A percentile compares a stretch with the other conserved stretches of the same genome.
These are phyloP conservation scores for Hypoxylon sp. DNA, from an alignment of 2,329 filamentous ascomycete species.

Conservation along the genomic window DNA sequence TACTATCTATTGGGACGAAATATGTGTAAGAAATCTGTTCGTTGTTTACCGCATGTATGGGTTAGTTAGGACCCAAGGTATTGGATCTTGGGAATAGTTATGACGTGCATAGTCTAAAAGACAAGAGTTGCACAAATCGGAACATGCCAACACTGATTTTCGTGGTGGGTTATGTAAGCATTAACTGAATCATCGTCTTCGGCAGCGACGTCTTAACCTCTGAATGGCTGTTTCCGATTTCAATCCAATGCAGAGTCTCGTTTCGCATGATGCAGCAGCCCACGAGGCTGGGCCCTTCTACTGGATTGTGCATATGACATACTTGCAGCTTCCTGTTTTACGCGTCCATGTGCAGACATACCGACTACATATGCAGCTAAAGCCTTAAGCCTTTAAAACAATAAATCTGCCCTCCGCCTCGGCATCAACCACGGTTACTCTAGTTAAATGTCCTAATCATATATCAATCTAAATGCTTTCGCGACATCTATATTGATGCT, in stretches of 20 bases:
- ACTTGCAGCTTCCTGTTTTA: slow-evolving; percentile 40
- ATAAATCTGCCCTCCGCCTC: slow-evolving; percentile 20
- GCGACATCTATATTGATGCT: not conserved
- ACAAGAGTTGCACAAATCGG: slow-evolving; percentile 16
- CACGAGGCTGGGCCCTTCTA: slow-evolving; percentile 35
- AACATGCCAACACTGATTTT: slow-evolving; percentile 16
- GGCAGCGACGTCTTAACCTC: slow-evolving; percentile 12
- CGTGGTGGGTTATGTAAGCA: slow-evolving; percentile 31
- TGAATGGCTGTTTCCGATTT: slow-evolving; percentile 30
- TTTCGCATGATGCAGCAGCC: slow-evolving; percentile 34
- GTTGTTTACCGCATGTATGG: slow-evolving; percentile 19
- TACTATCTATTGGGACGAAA: not conserved
- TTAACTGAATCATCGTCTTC: slow-evolving; percentile 10
- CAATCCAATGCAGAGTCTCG: slow-evolving; percentile 27
- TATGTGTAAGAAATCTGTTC: slow-evolving; percentile 36
- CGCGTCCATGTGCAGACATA: slow-evolving; percentile 25
- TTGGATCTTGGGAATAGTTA: slow-evolving; percentile 18
- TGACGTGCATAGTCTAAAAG: slow-evolving; percentile 4
- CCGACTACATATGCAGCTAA: not conserved
- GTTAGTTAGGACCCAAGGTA: slow-evolving; percentile 2
- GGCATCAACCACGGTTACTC: slow-evolving; percentile 11
- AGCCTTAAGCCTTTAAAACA: slow-evolving; percentile 17
- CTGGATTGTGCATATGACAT: slow-evolving; percentile 42
- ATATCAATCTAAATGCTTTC: slow-evolving; percentile 13
- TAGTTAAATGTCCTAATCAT: slow-evolving; percentile 13